phyloP scores from a whole-genome alignment of 305 asterid species.

The Solanum hybrid region DNA sequence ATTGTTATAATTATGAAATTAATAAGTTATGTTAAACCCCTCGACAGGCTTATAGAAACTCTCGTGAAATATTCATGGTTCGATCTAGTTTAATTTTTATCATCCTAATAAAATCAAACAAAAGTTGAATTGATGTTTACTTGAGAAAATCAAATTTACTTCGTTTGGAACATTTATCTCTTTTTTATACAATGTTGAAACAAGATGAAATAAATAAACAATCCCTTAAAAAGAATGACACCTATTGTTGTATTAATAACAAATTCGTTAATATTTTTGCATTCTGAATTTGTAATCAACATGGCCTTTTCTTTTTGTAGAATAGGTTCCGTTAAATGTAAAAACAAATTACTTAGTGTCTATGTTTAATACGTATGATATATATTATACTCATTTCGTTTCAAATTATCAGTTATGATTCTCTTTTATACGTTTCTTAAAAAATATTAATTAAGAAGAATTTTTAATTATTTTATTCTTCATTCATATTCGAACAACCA shows the following conservation, averaged over 20 bases:
- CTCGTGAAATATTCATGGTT: background rate
- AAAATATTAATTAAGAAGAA: too few relatives aligned
- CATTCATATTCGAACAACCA: background rate
- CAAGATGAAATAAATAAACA: background rate
- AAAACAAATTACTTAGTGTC: background rate
- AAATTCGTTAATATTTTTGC: background rate
- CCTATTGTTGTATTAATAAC: background rate
- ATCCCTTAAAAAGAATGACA: background rate
- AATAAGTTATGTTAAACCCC: too few relatives aligned
- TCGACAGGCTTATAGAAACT: too few relatives aligned
- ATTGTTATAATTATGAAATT: too few relatives aligned
- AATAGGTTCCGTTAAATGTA: background rate
- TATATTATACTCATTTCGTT: too few relatives aligned
- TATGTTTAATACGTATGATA: background rate
- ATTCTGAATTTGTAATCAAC: background rate
- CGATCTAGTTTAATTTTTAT: background rate
- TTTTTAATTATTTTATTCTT: too few relatives aligned
- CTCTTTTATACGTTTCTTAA: too few relatives aligned
- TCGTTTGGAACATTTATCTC: background rate
- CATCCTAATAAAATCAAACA: background rate
- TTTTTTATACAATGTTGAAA: background rate
- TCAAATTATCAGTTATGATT: too few relatives aligned
- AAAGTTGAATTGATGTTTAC: background rate
- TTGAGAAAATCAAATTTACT: background rate
- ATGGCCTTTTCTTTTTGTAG: background rate